phyloP scores from a whole-genome alignment of 257 asterid species.

The Oldenlandia corymbosa region DNA sequence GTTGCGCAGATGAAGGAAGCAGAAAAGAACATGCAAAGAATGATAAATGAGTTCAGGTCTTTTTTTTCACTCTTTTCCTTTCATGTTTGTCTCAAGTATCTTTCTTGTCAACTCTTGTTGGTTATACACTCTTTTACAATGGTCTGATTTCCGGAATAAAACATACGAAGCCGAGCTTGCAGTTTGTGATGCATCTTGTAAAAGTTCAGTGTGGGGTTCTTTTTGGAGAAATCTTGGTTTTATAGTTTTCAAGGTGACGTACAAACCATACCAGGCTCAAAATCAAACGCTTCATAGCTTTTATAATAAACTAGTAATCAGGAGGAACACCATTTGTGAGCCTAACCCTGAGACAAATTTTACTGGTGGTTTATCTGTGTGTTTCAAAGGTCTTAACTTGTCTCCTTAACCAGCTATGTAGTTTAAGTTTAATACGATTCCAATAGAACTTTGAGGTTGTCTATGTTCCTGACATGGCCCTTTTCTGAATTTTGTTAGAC shows the following conservation, averaged over 20 bases:
- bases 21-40: slow-evolving; percentile 63
- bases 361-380: neutral
- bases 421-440: neutral
- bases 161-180: neutral
- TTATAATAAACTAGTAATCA: neutral
- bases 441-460: neutral
- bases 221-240: neutral
- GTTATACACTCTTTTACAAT: neutral
- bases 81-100: neutral
- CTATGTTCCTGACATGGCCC: neutral
- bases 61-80: slow-evolving; percentile 17
- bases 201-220: neutral
- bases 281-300: neutral
- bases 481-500: neutral
- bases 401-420: neutral
- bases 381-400: neutral
- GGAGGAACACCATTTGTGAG: neutral
- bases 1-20: slow-evolving; percentile 79
- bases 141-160: neutral
- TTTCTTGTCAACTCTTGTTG: too few species aligned
- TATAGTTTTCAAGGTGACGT: neutral
- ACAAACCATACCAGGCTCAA: neutral
- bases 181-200: neutral
- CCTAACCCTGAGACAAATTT: neutral
- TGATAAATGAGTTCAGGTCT: slow-evolving; percentile 72